A percentile compares a stretch with the other conserved stretches of the same genome.
These are phyloP conservation scores for Aspergillus thermomutatus DNA, from an alignment of 2,329 filamentous ascomycete genomes.

Conservation along the genomic window DNA sequence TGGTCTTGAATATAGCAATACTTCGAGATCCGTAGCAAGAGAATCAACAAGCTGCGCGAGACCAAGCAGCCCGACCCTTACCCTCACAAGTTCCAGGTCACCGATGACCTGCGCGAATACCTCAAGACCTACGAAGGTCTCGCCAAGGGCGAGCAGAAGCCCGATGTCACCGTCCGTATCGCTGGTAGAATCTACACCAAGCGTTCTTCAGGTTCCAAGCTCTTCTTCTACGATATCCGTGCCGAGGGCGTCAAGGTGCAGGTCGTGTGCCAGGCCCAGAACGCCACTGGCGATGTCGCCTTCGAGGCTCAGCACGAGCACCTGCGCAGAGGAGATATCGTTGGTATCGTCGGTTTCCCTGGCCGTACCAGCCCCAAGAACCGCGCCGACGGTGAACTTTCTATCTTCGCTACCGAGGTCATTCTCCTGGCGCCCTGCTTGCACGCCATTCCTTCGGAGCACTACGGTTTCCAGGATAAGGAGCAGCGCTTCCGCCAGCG, in stretches of 20 bases:
- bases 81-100: constrained; percentile 89
- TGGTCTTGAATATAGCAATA: constrained; percentile 61
- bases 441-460: constrained; percentile 78
- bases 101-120: constrained; percentile 78
- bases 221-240: constrained; percentile 87
- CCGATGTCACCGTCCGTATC: constrained; percentile 71
- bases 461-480: constrained; percentile 93
- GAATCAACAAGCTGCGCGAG: constrained; percentile 71
- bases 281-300: constrained; percentile 63
- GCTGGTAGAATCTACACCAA: constrained; percentile 88
- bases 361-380: constrained; percentile 86
- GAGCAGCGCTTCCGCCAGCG: constrained; percentile 91
- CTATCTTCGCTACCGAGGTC: constrained; percentile 86
- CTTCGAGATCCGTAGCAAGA: constrained; percentile 89
- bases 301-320: constrained; percentile 89
- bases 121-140: constrained; percentile 69
- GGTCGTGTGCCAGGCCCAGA: constrained; percentile 85
- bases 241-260: constrained; percentile 76
- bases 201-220: constrained; percentile 75
- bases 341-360: constrained; percentile 81
- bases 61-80: constrained; percentile 78
- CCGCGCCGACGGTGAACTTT: constrained; percentile 83
- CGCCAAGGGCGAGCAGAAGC: constrained; percentile 81
- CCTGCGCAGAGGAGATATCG: constrained; percentile 86
- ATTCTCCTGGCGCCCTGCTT: constrained; percentile 85